Evolutionary conservation across 306 rosid genomes (phyloP), one percentile per base, ranked within the genome.

Genomic region (Castanopsis chinensis): DNA sequence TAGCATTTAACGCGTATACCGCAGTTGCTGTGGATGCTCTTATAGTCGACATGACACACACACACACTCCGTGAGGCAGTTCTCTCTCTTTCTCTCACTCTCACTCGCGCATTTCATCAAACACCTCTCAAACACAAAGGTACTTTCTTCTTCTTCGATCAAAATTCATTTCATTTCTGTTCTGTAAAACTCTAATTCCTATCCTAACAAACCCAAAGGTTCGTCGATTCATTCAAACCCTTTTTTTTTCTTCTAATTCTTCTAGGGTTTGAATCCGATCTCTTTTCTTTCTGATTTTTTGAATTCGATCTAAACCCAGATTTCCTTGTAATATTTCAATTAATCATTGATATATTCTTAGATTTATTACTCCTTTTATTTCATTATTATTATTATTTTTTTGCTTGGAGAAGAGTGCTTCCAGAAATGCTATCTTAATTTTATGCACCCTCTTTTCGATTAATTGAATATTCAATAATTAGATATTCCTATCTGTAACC

Each of bases 221-320:
- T 59, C 65, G 13, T 59, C 15, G 17, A 13, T 59, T 59, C 30
- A 59, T 59, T 59, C 30, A 59, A 67, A 33, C 10, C 25, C 5
- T 0, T 4, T 33, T 18, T 6, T 18, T 7, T 67, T 33, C 1
- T 65, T 20, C 14, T 0, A 30, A 37, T 59, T 13, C 21, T 49
- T 51, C 27, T 59, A 54, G 84, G 75, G 58, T 76, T 79, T 75
- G 23, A 41, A 19, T 28, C 45, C 32, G 9, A 52, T 73, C n/a
- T 0, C 1, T 65, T 27, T 10, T 4, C 10, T 4, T 58, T 35
- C 37, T 35, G 5, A 37, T 23, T 72, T 45, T 20, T 19, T 19
- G 4, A 65, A 18, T 74, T 83, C 51, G 83, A 79, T 83, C 71
- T 35, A 23, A 71, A 58, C 23, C 4, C 71, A 3, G 5, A 33